Evolutionary conservation across 2,329 filamentous ascomycete genomes (phyloP).

Genomic region (Xylaria sp.): DNA sequence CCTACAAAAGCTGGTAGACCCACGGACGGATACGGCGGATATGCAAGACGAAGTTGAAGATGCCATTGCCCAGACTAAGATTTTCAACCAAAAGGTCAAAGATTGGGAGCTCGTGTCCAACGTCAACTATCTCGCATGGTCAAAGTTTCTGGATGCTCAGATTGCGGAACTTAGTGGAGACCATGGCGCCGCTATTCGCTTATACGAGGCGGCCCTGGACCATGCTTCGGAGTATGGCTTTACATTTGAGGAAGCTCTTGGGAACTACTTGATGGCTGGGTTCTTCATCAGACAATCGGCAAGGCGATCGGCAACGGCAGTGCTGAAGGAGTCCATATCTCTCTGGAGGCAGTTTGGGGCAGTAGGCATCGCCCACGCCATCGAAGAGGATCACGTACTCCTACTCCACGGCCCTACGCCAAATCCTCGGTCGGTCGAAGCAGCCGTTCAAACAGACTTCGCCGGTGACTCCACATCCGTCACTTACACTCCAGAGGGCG

Average conservation of each 20-base stretch:
- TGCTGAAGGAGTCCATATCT: conserved; percentile 72
- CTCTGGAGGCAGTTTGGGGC: conserved; percentile 77
- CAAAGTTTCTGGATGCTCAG: conserved; percentile 74
- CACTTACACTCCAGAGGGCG: conserved; percentile 60
- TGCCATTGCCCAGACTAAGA: conserved; percentile 63
- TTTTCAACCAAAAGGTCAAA: conserved; percentile 69
- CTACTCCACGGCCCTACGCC: conserved; percentile 71
- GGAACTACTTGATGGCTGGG: conserved; percentile 78
- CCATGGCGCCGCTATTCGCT: conserved; percentile 66
- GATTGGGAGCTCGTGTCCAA: conserved; percentile 71
- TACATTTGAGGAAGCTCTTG: conserved; percentile 75
- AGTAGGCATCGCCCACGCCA: conserved; percentile 72
- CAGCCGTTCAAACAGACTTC: conserved; percentile 76
- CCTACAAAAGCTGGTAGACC: conserved; percentile 60
- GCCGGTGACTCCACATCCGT: conserved; percentile 64
- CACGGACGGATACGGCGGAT: conserved; percentile 55
- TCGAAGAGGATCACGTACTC: conserved; percentile 74
- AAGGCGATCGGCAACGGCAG: conserved; percentile 73
- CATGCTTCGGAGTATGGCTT: conserved; percentile 75
- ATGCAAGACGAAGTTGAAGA: conserved; percentile 56
- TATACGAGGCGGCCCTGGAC: conserved; percentile 77
- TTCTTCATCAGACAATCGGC: conserved; percentile 73
- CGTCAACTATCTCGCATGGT: conserved; percentile 78
- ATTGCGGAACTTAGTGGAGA: conserved; percentile 69
- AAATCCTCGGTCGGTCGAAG: conserved; percentile 69